Percentiles rank a stretch among this genome's conserved stretches.
Conservation (phyloP, 768 basidiomycete genomes). For the Termitomyces sp. region DNA sequence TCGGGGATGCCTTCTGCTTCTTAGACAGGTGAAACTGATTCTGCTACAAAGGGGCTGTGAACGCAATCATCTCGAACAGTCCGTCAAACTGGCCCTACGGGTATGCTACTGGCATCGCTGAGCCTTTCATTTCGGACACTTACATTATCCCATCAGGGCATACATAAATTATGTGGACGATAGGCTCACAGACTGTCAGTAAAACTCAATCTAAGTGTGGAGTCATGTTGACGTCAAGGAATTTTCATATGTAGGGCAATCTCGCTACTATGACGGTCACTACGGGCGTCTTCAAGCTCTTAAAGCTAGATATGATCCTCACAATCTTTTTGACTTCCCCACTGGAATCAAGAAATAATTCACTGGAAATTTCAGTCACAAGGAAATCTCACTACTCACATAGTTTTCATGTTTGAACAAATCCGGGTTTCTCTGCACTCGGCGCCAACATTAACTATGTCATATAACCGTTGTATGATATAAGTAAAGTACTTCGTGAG, state of each 20-base stretch:
- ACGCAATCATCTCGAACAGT: slow-evolving; percentile 20
- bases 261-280: slow-evolving; percentile 26
- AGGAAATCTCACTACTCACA: too few relatives aligned
- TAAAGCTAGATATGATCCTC: slow-evolving; percentile 29
- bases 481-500: too few relatives aligned
- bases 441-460: too few relatives aligned
- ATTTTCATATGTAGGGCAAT: slow-evolving; percentile 20
- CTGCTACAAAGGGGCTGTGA: slow-evolving; percentile 17
- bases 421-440: too few relatives aligned
- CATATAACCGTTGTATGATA: too few relatives aligned
- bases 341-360: slow-evolving; percentile 17
- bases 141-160: slow-evolving; percentile 13
- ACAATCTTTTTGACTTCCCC: slow-evolving; percentile 34
- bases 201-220: background rate
- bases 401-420: too few relatives aligned
- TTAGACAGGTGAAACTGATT: background rate
- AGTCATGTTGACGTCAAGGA: background rate
- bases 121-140: background rate
- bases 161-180: slow-evolving; percentile 38
- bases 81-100: slow-evolving; percentile 24
- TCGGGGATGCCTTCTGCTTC: background rate
- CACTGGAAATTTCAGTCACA: background rate
- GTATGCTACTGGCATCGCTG: slow-evolving; percentile 2
- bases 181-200: slow-evolving; percentile 25
- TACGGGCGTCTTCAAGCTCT: slow-evolving; percentile 24